phyloP scores from a whole-genome alignment of 352 stramenopile species.

The Albugo candida region DNA sequence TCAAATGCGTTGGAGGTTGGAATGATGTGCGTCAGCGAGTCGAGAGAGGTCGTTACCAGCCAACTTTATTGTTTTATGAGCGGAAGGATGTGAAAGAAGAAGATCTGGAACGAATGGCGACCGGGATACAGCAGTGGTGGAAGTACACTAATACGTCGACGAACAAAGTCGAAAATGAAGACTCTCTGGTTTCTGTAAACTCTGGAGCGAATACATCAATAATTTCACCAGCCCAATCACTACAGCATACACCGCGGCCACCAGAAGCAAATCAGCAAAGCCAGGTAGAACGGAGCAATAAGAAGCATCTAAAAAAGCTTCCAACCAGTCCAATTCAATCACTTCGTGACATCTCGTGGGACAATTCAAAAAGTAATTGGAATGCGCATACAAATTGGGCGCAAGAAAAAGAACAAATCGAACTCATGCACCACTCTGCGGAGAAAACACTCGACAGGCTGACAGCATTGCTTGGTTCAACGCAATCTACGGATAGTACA shows the following conservation, averaged over 20 bases:
- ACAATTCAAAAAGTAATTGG: too few species aligned
- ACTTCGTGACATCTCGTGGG: too few species aligned
- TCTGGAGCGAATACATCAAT: neutral
- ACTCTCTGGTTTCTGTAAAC: constrained; percentile 1
- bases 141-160: constrained; percentile 22
- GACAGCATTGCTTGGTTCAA: too few species aligned
- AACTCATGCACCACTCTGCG: too few species aligned
- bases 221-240: neutral
- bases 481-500: too few species aligned
- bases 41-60: constrained; percentile 64
- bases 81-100: constrained; percentile 38
- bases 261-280: constrained; percentile 5
- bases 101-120: constrained; percentile 38
- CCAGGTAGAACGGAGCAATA: constrained; percentile 4
- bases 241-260: constrained; percentile 1
- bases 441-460: too few species aligned
- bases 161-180: constrained; percentile 3
- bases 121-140: constrained; percentile 62
- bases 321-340: neutral
- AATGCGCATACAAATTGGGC: too few species aligned
- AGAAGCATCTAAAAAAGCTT: neutral
- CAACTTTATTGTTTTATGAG: constrained; percentile 68
- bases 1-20: constrained; percentile 58
- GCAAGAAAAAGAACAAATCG: too few species aligned
- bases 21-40: constrained; percentile 43